Evolutionary conservation across 208 protist genomes (phyloP).

Genomic region (Leishmania martiniquensis): DNA sequence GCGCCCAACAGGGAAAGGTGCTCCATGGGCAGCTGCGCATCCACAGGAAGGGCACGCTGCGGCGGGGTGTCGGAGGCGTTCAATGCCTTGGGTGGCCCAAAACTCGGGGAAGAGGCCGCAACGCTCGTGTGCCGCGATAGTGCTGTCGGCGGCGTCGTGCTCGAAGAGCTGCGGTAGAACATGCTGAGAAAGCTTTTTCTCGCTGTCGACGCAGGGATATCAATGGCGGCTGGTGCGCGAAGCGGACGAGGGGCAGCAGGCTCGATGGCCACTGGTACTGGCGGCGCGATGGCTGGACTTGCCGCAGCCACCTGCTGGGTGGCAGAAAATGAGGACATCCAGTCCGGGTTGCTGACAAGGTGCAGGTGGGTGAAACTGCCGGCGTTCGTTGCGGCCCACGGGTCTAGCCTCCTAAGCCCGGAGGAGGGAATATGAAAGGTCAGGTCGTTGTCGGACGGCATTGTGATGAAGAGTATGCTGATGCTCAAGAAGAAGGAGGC

Average conservation of each 20-base stretch:
- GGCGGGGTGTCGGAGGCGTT: conserved; percentile 24
- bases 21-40: conserved; percentile 37
- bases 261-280: conserved; percentile 18
- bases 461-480: background rate
- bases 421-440: conserved; percentile 20
- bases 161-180: conserved; percentile 31
- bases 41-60: conserved; percentile 38
- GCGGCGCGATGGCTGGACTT: conserved; percentile 17
- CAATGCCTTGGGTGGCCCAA: conserved; percentile 14
- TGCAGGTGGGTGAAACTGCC: conserved; percentile 47
- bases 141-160: background rate
- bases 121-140: background rate
- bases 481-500: background rate
- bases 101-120: background rate
- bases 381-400: conserved; percentile 3
- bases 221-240: conserved; percentile 32
- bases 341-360: conserved; percentile 59
- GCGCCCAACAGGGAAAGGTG: conserved; percentile 18
- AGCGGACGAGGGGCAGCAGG: conserved; percentile 2
- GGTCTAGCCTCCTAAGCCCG: conserved; percentile 4
- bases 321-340: conserved; percentile 52
- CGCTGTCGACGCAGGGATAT: conserved; percentile 14
- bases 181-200: conserved; percentile 43
- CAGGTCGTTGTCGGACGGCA: conserved; percentile 16
- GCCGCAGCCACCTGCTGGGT: conserved; percentile 21